Conservation (phyloP, 2,329 filamentous ascomycete genomes). For the Penicillium sclerotiorum region DNA sequence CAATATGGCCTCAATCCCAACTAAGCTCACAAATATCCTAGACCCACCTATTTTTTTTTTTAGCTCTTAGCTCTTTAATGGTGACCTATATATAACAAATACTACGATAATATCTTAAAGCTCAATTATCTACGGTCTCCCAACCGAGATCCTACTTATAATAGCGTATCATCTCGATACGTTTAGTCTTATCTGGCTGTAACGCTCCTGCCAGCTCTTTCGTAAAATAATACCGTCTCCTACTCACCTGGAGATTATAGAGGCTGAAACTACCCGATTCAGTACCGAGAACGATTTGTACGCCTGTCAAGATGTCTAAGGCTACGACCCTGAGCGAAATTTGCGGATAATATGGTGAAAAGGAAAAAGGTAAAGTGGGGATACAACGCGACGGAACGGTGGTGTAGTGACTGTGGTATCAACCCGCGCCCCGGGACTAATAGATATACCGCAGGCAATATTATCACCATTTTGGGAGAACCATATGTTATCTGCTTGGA, state of each 20-base stretch:
- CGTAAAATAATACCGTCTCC: slow-evolving; percentile 1
- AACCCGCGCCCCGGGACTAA: slow-evolving; percentile 8
- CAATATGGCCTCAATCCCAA: too few relatives aligned
- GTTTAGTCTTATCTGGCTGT: slow-evolving; percentile 1
- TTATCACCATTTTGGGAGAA: slow-evolving; percentile 6
- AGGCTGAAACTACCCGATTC: slow-evolving; percentile 2
- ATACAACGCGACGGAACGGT: slow-evolving; percentile 1
- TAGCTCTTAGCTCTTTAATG: background rate
- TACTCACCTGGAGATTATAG: slow-evolving; percentile 3
- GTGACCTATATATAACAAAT: background rate
- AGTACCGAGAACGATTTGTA: slow-evolving; percentile 8
- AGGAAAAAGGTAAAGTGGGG: slow-evolving; percentile 5
- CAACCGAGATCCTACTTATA: slow-evolving; percentile 3
- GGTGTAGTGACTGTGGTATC: slow-evolving; percentile 13
- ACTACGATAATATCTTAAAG: background rate
- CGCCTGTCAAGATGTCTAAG: slow-evolving; percentile 9
- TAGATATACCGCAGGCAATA: slow-evolving; percentile 6
- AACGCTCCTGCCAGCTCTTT: slow-evolving; percentile 2
- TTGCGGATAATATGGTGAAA: slow-evolving; percentile 10
- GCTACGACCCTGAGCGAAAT: slow-evolving; percentile 10
- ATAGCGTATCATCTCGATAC: slow-evolving; percentile 7
- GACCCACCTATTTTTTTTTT: background rate
- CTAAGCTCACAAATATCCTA: too few relatives aligned
- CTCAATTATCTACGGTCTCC: slow-evolving; percentile 1
- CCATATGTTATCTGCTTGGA: slow-evolving; percentile 9